phyloP scores from a whole-genome alignment of 495 filamentous ascomycete species.

The Xylaria grammica region DNA sequence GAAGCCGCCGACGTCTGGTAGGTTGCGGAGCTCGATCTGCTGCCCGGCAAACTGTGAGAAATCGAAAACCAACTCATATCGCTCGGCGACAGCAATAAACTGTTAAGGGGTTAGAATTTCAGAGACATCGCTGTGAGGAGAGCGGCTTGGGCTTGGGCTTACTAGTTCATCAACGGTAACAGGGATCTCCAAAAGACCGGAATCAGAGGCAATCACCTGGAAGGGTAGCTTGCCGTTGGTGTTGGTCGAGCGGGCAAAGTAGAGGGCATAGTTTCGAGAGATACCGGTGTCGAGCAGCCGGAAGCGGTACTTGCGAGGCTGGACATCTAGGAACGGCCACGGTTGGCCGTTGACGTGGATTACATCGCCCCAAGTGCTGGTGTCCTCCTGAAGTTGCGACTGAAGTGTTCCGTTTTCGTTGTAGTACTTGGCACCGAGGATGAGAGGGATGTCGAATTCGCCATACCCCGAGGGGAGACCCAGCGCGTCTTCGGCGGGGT shows the following conservation, averaged over 20 bases:
- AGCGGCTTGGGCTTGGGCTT: neutral
- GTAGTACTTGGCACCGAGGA: constrained; percentile 57
- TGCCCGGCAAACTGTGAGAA: constrained; percentile 53
- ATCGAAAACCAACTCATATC: constrained; percentile 62
- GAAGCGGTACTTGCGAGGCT: constrained; percentile 63
- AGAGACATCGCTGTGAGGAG: no score
- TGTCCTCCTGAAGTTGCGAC: constrained; percentile 42
- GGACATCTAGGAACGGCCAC: constrained; percentile 60
- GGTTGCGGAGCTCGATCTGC: constrained; percentile 55
- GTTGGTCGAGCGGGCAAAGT: constrained; percentile 38
- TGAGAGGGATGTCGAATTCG: constrained; percentile 57
- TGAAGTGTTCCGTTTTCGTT: constrained; percentile 51
- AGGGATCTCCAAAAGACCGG: constrained; percentile 50
- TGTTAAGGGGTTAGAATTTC: constrained; percentile 30
- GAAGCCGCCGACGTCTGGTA: constrained; percentile 45
- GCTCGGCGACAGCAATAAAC: constrained; percentile 58
- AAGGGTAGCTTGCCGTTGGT: constrained; percentile 43
- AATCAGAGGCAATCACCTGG: constrained; percentile 57
- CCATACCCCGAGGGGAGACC: constrained; percentile 54
- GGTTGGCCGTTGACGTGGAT: constrained; percentile 63
- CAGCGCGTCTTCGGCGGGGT: constrained; percentile 48
- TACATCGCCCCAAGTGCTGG: constrained; percentile 58
- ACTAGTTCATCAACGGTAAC: constrained; percentile 25
- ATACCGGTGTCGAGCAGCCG: constrained; percentile 56
- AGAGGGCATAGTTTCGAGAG: constrained; percentile 55